Evolutionary conservation across 2,329 filamentous ascomycete species (phyloP), one percentile per base, ranked within the genome.

Genomic region (Fusarium bulbicola): DNA sequence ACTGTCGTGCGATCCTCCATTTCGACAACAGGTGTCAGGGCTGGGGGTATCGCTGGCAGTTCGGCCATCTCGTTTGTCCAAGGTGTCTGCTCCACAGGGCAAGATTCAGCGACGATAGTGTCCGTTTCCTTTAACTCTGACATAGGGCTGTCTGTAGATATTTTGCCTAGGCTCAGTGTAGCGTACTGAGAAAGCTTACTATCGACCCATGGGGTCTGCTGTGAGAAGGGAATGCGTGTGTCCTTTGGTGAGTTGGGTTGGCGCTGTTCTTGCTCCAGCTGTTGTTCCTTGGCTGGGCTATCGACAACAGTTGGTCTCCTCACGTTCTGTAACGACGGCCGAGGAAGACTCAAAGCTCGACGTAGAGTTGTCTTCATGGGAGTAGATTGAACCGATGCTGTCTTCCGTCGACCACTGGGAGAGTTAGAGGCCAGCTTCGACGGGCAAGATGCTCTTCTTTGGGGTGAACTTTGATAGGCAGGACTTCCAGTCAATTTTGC

Each of bases 141-240:
- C 24, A 37, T 30, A 34, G 59, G 30, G 14, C 26, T 59, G 21
- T 63, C 63, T 8, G 50, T 20, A 40, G 47, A 16, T 30, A 54
- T 28, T 37, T 54, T 52, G 14, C 39, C 45, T 13, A 67, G 60
- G 18, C 61, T 68, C 24, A 68, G 45, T 14, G 50, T 66, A 36
- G 67, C 67, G 40, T 68, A 61, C 47, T 78, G 75, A n/a, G 76
- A 78, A 14, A 76, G 68, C 40, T 70, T 67, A 15, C 43, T 49
- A 21, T 18, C 40, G 12, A 66, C 68, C 77, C 77, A 79, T 26
- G 77, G 77, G 26, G 75, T 79, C 47, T 79, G 77, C 28, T 79
- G 75, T 16, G 77, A 79, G 36, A 62, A 47, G 14, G 69, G 42
- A 46, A 79, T 30, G 43, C 53, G 60, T 9, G n/a, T 14, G 24